Evolutionary conservation across 441 rosid genomes (phyloP).

Genomic region (Geranium incanum): DNA sequence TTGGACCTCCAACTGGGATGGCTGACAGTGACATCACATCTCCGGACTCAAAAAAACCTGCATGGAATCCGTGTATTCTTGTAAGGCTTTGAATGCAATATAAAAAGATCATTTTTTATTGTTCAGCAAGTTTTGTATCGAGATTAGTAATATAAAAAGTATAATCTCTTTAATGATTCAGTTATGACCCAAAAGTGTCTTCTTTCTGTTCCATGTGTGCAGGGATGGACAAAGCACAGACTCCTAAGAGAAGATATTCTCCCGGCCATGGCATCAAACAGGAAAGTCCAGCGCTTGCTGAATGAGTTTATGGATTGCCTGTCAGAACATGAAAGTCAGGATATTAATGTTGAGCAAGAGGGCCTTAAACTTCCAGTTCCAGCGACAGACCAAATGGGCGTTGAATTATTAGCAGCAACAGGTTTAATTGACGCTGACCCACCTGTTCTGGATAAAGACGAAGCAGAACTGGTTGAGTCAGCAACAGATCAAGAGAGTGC

Average conservation of each 20-base stretch:
- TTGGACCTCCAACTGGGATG: slow-evolving; percentile 95
- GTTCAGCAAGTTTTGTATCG: too few species aligned
- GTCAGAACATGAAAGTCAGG: slow-evolving; percentile 63
- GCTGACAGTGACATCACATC: slow-evolving; percentile 46
- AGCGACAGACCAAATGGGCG: slow-evolving; percentile 26
- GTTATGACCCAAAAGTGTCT: not conserved
- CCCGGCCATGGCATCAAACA: slow-evolving; percentile 91
- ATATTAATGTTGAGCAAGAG: slow-evolving; percentile 26
- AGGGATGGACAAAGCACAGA: slow-evolving; percentile 91
- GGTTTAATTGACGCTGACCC: slow-evolving; percentile 18
- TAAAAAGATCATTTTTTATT: too few species aligned
- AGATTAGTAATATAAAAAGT: too few species aligned
- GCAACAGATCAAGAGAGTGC: slow-evolving; percentile 12
- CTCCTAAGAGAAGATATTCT: slow-evolving; percentile 80
- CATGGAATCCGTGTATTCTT: slow-evolving; percentile 85
- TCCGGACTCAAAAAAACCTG: slow-evolving; percentile 39
- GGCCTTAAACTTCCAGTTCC: slow-evolving; percentile 14
- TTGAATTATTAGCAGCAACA: slow-evolving; percentile 17
- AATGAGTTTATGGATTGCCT: slow-evolving; percentile 86
- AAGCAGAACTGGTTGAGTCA: slow-evolving; percentile 17
- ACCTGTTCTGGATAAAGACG: slow-evolving; percentile 22
- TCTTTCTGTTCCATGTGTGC: too few species aligned
- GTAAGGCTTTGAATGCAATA: slow-evolving; percentile 54
- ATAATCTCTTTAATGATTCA: too few species aligned
- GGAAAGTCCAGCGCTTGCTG: slow-evolving; percentile 90